Evolutionary conservation across 225 moss, liverwort and hornwort species (phyloP).

Genomic region (Physcomitrellopsis africana): DNA sequence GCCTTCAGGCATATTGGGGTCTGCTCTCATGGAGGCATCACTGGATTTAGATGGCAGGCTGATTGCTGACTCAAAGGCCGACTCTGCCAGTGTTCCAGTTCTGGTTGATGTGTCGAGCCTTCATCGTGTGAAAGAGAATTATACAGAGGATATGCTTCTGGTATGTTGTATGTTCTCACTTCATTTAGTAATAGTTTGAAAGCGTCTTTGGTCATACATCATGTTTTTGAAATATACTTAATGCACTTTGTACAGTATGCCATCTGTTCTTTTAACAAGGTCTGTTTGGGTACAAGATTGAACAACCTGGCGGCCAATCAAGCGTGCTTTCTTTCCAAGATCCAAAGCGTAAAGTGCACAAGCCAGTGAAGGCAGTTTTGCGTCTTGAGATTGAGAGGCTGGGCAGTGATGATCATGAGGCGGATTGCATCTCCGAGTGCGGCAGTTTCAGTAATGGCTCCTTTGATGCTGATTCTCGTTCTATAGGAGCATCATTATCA

Average conservation of each 20-base stretch:
- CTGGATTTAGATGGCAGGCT: constrained; percentile 43
- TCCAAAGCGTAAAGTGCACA: constrained; percentile 70
- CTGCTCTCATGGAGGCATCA: constrained; percentile 53
- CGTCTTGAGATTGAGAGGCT: constrained; percentile 70
- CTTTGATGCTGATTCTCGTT: constrained; percentile 54
- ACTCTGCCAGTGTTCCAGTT: constrained; percentile 55
- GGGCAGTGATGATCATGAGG: constrained; percentile 54
- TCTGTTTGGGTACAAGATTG: neutral
- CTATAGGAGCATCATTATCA: constrained; percentile 47
- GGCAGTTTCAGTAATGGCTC: constrained; percentile 77
- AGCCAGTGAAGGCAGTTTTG: constrained; percentile 74
- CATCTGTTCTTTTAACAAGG: neutral
- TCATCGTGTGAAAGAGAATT: constrained; percentile 74
- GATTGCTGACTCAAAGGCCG: constrained; percentile 41
- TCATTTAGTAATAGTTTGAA: neutral
- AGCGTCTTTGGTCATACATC: neutral
- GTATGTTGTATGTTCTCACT: constrained; percentile 24
- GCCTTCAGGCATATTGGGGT: constrained; percentile 56
- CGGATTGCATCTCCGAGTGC: constrained; percentile 63
- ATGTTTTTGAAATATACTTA: neutral
- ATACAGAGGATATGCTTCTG: constrained; percentile 74
- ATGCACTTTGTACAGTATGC: neutral
- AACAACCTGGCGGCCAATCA: neutral
- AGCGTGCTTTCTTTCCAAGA: constrained; percentile 41
- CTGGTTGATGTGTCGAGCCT: constrained; percentile 71